Evolutionary conservation across 2,329 filamentous ascomycete species (phyloP).

Genomic region (Pyrenochaeta sp.): DNA sequence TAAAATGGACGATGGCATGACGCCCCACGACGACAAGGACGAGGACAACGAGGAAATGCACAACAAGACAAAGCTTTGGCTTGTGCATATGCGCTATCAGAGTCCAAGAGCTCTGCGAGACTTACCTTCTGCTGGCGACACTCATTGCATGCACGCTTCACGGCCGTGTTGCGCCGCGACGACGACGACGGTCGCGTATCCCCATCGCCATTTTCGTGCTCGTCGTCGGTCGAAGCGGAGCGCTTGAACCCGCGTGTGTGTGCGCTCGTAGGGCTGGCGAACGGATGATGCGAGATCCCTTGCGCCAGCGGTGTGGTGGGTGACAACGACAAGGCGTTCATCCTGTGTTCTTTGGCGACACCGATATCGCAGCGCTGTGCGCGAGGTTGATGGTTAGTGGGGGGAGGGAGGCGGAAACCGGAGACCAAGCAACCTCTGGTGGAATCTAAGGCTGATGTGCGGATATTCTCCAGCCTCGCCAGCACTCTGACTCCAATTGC

Average conservation of each 20-base stretch:
- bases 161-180: conserved; percentile 44
- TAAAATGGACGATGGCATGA: background rate
- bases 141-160: conserved; percentile 83
- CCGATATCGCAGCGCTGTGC: conserved; percentile 4
- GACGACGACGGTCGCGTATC: conserved; percentile 34
- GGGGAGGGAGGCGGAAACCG: conserved; percentile 2
- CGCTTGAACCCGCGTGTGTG: conserved; percentile 47
- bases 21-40: background rate
- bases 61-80: background rate
- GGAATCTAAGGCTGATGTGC: conserved; percentile 8
- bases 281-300: conserved; percentile 33
- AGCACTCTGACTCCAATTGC: conserved; percentile 8
- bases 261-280: conserved; percentile 41
- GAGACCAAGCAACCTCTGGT: background rate
- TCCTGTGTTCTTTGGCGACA: background rate
- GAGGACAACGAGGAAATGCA: background rate
- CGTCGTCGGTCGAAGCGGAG: conserved; percentile 49
- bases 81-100: background rate
- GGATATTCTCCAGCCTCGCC: conserved; percentile 9
- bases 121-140: conserved; percentile 85
- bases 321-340: conserved; percentile 33
- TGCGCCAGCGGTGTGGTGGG: conserved; percentile 42
- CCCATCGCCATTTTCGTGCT: conserved; percentile 42
- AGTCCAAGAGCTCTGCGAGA: background rate
- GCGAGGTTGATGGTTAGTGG: conserved; percentile 1